Base-by-base conservation (phyloP, 805 yeast species). In the Ogataea zsoltii region DNA sequence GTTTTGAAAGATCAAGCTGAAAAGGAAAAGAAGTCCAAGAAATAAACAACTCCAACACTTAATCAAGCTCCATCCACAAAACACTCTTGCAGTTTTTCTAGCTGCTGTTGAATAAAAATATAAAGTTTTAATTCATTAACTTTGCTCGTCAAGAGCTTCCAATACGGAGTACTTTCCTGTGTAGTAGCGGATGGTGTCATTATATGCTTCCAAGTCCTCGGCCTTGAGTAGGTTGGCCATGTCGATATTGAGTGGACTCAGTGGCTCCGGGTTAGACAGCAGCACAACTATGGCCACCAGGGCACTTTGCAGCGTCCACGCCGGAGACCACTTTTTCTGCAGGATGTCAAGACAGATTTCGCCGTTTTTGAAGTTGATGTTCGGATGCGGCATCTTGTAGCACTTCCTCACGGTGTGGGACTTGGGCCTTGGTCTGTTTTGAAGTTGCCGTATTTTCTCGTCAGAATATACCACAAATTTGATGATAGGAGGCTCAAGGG, bases 1-100 rank as follows among this genome's bases (percentile, higher is more conserved):
- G 97, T 94, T 68, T 85, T 94, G 71, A 92, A 92, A 87, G 97
- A 90, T 74, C 88, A 88, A 77, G 85, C 90, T 70, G 90, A 83
- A 66, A 86, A 88, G 79, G 92, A 87, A 70, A 80, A 83, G 77
- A 82, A 77, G 67, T 74, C 78, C 57, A 58, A 60, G 60, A 61
- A 63, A 56, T 58, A 61, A 53, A 46, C 47, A 18, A 38, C 26
- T 33, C 28, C 44, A 26, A 33, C 7, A 16, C 26, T 38, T 26
- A 23, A 42, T 25, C 21, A 35, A 37, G 40, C 40, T 37, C 31
- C 40, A 37, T 37, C 32, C 40, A 37, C 40, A 37, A 37, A 37
- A 37, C 40, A 37, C 31, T 38, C 17, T 28, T 39, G 39, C 44
- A 33, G 32, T 31, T 44, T n/a, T 32, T 38, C 31, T 21, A 38